Percentiles rank a stretch among this genome's conserved stretches.
phyloP scores from a whole-genome alignment of 495 filamentous ascomycete genomes.

The Letharia columbiana region DNA sequence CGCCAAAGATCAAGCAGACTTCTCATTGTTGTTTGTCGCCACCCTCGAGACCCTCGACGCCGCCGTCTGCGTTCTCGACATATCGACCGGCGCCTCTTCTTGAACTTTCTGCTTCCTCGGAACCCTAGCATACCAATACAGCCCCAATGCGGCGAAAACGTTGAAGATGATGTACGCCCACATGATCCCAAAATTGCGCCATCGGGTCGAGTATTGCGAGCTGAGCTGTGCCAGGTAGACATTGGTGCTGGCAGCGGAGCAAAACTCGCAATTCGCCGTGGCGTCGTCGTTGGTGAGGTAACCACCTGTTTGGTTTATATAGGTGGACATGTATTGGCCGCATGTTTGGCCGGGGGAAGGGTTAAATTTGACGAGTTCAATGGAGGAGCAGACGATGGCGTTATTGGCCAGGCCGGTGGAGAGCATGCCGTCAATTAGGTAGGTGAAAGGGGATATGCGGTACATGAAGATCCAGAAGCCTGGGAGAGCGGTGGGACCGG shows the following conservation, averaged over 20 bases:
- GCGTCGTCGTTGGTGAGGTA: slow-evolving; percentile 45
- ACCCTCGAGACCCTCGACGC: slow-evolving; percentile 8
- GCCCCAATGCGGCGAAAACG: slow-evolving; percentile 53
- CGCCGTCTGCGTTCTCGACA: slow-evolving; percentile 15
- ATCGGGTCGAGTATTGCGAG: slow-evolving; percentile 47
- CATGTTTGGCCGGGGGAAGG: slow-evolving; percentile 49
- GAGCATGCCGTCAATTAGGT: slow-evolving; percentile 58
- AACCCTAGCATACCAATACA: slow-evolving; percentile 76
- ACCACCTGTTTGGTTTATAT: slow-evolving; percentile 40
- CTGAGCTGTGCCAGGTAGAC: slow-evolving; percentile 45
- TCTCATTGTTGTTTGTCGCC: background rate
- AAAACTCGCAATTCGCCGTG: slow-evolving; percentile 52
- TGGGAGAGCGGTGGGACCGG: slow-evolving; percentile 51
- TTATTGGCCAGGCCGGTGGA: slow-evolving; percentile 53
- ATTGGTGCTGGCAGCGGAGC: slow-evolving; percentile 48
- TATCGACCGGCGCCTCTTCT: slow-evolving; percentile 28
- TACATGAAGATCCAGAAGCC: slow-evolving; percentile 86
- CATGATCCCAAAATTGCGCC: slow-evolving; percentile 64
- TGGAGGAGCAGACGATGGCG: slow-evolving; percentile 47
- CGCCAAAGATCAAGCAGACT: background rate
- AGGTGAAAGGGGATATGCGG: slow-evolving; percentile 65
- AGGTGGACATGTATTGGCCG: slow-evolving; percentile 46
- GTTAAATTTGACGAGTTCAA: slow-evolving; percentile 50
- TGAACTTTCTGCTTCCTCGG: slow-evolving; percentile 55
- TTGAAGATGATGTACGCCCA: slow-evolving; percentile 75